Conservation (phyloP, 2,329 filamentous ascomycete species). For the Colletotrichum sp. region DNA sequence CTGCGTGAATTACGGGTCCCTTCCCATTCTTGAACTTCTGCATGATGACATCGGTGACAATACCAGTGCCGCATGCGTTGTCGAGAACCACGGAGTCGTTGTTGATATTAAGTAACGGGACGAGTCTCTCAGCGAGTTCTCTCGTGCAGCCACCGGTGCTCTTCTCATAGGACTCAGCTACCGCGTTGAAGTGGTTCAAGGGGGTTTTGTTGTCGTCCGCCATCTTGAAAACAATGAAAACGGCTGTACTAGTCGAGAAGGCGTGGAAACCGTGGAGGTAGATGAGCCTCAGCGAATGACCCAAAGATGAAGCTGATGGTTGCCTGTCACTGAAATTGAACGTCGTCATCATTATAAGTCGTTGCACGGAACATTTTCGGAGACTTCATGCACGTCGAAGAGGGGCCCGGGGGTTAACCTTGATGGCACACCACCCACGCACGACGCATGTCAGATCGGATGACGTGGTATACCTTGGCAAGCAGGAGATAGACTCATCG, state of each 20-base stretch:
- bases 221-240: background rate
- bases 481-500: background rate
- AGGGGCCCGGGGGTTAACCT: background rate
- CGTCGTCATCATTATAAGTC: background rate
- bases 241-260: background rate
- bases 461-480: background rate
- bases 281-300: fast-evolving
- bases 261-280: background rate
- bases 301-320: background rate
- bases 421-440: background rate
- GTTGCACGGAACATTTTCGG: conserved; percentile 1
- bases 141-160: conserved; percentile 22
- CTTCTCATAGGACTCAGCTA: conserved; percentile 21
- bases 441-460: background rate
- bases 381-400: background rate
- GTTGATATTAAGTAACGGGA: conserved; percentile 39
- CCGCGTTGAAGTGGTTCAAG: conserved; percentile 2
- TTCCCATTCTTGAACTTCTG: background rate
- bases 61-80: conserved; percentile 30
- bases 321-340: background rate
- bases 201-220: background rate
- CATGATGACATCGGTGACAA: conserved; percentile 24
- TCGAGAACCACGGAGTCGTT: conserved; percentile 29
- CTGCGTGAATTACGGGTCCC: conserved; percentile 17
- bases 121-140: conserved; percentile 17